Percentiles rank a stretch among this genome's conserved stretches.
Evolutionary conservation across 1,139 yeast species (phyloP).

Genomic region (Diutina mesorugosa): DNA sequence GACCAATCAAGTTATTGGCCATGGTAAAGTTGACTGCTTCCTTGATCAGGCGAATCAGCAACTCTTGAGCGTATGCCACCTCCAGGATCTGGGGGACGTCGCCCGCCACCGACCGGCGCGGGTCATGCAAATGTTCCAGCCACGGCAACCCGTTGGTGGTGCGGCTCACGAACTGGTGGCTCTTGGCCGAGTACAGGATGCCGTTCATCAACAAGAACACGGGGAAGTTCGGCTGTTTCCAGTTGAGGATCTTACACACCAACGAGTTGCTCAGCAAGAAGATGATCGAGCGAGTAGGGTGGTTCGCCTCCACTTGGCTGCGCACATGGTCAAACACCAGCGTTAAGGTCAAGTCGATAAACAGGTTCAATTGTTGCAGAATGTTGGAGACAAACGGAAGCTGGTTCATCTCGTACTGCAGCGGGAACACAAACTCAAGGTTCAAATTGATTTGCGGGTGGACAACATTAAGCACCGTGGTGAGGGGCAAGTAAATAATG

Average conservation of each 20-base stretch:
- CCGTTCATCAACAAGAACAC: conserved; percentile 79
- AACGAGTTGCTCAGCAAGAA: conserved; percentile 80
- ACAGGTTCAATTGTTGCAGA: conserved; percentile 46
- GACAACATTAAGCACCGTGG: conserved; percentile 40
- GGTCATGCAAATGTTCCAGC: background rate
- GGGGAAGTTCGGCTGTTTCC: conserved; percentile 98
- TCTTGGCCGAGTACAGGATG: conserved; percentile 24
- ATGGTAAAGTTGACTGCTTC: conserved; percentile 57
- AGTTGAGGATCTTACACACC: conserved; percentile 82
- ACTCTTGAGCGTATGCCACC: conserved; percentile 21
- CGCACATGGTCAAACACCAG: conserved; percentile 73
- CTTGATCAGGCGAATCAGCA: conserved; percentile 31
- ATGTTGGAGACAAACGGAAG: conserved; percentile 41
- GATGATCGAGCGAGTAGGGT: conserved; percentile 44
- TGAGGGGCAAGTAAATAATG: conserved; percentile 46
- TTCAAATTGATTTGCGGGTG: conserved; percentile 56
- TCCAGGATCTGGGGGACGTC: background rate
- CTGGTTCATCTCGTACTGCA: conserved; percentile 44
- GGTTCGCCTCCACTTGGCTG: conserved; percentile 22
- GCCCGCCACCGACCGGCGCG: background rate
- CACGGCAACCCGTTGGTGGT: conserved; percentile 26
- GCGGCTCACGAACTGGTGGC: conserved; percentile 21
- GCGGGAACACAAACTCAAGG: conserved; percentile 73
- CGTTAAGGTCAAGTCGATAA: conserved; percentile 62
- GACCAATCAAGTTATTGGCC: conserved; percentile 71